These are phyloP conservation scores for Saccharomycopsis javanensis DNA, from an alignment of 805 yeast species.

Conservation along the genomic window DNA sequence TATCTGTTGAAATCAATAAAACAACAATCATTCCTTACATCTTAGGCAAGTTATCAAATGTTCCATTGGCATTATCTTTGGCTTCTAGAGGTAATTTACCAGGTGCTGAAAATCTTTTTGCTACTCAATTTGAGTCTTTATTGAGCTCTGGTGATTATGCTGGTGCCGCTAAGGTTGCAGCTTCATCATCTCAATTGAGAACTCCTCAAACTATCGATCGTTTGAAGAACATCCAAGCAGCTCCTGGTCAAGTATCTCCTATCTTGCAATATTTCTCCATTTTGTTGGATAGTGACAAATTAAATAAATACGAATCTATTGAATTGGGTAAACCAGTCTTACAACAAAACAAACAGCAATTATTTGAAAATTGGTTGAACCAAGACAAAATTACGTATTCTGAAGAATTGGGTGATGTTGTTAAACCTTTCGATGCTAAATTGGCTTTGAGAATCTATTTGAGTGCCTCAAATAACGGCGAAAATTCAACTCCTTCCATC, in stretches of 20 bases:
- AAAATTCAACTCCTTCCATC: constrained; percentile 6
- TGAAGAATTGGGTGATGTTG: constrained; percentile 96
- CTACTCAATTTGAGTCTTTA: constrained; percentile 82
- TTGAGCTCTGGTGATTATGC: constrained; percentile 78
- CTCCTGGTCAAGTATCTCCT: constrained; percentile 93
- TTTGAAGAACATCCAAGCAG: constrained; percentile 80
- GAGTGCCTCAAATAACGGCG: constrained; percentile 14
- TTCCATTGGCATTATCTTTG: constrained; percentile 73
- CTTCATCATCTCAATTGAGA: constrained; percentile 85
- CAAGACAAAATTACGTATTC: constrained; percentile 90
- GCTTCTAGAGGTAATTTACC: constrained; percentile 95
- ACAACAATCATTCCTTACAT: constrained; percentile 84
- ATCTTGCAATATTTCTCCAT: constrained; percentile 87
- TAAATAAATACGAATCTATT: constrained; percentile 86
- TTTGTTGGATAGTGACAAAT: constrained; percentile 81
- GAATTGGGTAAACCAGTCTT: constrained; percentile 93
- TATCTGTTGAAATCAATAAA: constrained; percentile 81
- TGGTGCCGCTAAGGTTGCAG: constrained; percentile 94
- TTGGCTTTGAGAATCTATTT: constrained; percentile 87
- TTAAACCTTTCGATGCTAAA: constrained; percentile 76
- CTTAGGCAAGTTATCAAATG: constrained; percentile 75
- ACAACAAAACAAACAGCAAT: constrained; percentile 87
- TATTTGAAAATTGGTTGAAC: constrained; percentile 92
- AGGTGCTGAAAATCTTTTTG: constrained; percentile 89
- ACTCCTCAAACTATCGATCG: constrained; percentile 91